Percentiles rank a stretch among this genome's conserved stretches.
Evolutionary conservation across 495 filamentous ascomycete species (phyloP).

Genomic region (Aspergillus bridgeri): DNA sequence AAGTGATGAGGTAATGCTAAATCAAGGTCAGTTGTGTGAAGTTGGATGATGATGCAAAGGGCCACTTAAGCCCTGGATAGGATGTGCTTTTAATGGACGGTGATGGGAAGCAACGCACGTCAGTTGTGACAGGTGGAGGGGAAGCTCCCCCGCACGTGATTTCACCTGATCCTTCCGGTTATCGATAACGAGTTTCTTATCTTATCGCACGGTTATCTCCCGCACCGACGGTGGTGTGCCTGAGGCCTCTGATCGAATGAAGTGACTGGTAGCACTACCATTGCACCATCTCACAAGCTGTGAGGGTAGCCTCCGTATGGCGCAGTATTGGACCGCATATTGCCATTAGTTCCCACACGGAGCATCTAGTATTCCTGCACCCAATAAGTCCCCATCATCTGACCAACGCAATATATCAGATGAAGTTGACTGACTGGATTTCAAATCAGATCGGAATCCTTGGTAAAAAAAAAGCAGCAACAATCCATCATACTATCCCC

Average conservation of each 20-base stretch:
- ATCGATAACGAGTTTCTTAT: conserved; percentile 14
- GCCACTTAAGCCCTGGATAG: not conserved
- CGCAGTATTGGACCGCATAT: not conserved
- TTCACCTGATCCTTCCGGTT: conserved; percentile 10
- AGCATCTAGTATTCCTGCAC: not conserved
- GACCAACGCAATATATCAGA: not conserved
- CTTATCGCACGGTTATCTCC: conserved; percentile 6
- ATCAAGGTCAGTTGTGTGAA: not conserved
- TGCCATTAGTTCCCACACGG: not conserved
- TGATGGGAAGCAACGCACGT: not conserved
- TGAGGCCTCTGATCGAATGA: not conserved
- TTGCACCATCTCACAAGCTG: not conserved
- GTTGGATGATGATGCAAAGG: not conserved
- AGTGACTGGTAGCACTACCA: not conserved
- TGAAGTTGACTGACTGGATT: not conserved
- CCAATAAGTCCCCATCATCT: not conserved
- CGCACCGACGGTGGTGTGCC: no score
- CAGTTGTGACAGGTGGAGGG: conserved; percentile 1
- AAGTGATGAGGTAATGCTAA: not conserved
- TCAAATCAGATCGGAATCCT: not conserved
- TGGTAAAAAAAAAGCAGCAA: not conserved
- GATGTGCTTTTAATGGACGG: not conserved
- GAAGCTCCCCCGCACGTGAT: conserved; percentile 20
- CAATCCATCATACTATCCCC: not conserved
- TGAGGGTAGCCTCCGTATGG: not conserved